Base-by-base conservation (phyloP, 495 filamentous ascomycete genomes). In the Trichoderma asperelloides region DNA sequence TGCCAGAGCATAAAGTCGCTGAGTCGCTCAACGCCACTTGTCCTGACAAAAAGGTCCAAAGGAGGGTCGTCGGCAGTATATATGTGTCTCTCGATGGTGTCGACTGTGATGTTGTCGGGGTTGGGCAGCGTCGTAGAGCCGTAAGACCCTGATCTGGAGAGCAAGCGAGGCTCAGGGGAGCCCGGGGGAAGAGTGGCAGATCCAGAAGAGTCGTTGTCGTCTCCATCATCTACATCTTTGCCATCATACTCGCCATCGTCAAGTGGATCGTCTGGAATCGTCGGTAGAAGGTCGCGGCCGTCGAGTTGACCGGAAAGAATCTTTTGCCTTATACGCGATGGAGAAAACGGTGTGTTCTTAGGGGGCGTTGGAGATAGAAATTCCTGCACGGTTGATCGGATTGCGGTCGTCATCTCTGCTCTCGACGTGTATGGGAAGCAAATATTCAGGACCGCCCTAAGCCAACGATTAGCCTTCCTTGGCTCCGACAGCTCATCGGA, bases 1-100 rank as follows among this genome's bases (percentile, higher is more conserved):
- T 98, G 95, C 95, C 95, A 98, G 65, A 98, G 87, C 93, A 98
- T 93, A 72, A 98, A 98, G 73, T 98, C 95, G 71, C 91, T 96
- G 67, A 98, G 77, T 25, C 95, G 84, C 72, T 93, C 89, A 13
- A 98, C 95, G 33, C 92, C 95, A 64, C 91, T 96, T 0, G 95
- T 98, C 30, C 95, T 84, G 23, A 98, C 82, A 30, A 98, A 85
- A 0, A 98, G 81, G 70, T 98, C 95, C 25, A 98, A 79, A 2
- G 96, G 95, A 2, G 96, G 96, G 65, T 85, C 87, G 40, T 85
- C 89, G 49, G 87, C 85, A 7, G 96, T 98, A 75, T 93, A 91
- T 75, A 95, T 87, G 76, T 96, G 91, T 27, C 84, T 82, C 15
- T 87, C 86, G 23, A 98, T 77, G 2, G 89, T 94, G 63, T 90